Base-by-base conservation (phyloP, 257 asterid genomes). In the Schizonepeta tenuifolia region DNA sequence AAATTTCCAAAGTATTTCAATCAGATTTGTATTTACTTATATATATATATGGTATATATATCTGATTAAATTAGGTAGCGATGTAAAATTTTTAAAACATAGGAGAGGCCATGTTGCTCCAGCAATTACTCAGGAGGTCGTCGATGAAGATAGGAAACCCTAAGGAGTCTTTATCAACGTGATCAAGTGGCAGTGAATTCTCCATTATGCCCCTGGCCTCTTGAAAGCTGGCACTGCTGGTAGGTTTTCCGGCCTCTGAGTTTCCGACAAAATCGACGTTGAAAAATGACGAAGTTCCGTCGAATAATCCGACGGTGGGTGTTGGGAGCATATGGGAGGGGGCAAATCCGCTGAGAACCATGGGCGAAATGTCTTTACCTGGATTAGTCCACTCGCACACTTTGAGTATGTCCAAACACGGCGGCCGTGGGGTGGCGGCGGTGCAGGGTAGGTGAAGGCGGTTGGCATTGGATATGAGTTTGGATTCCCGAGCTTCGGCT, bases 371-470 rank as follows among this genome's bases (percentile, higher is more conserved):
- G 70, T 61, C 74, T 55, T 66, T 75, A 1, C 65, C 77, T 0
- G 79, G 79, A 40, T 76, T 69, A 18, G 73, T 73, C 84, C 75
- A 76, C 18, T 75, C 81, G 86, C 82, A 84, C 61, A 70, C 86
- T 74, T 76, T 78, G 43, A 84, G 72, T 44, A 78, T 18, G 78
- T 84, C 88, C 20, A 83, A 61, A 57, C 83, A 83, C 13, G 81
- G 81, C 6, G 69, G 51, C 7, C 51, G 66, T 3, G 55, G 67
- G 21, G 21, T 21, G 2, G 21, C 1, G 17, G 57, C 6, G 0
- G 61, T 31, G 36, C 15, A 14, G 18, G 41, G 41, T 38, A 12
- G 3, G 60, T 22, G 33, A 13, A 8, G 9, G 11, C 0, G 3
- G 67, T 59, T 6, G 1, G 35, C 4, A 3, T 4, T 5, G 53